Conservation (phyloP, 202 grass and related monocot genomes). For the Tripidium arundinaceum region DNA sequence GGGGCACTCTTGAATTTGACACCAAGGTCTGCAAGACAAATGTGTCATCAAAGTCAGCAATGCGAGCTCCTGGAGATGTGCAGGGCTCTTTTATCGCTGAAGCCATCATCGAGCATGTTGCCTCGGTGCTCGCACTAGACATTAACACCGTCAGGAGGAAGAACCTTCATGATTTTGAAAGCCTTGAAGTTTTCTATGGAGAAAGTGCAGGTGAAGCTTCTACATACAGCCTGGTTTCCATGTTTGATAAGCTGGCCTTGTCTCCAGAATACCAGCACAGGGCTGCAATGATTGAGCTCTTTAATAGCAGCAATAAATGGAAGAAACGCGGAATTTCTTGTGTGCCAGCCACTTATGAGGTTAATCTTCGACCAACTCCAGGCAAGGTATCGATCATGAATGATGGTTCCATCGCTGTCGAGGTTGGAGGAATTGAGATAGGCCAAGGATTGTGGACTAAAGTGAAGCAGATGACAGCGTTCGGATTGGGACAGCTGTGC, state of each 20-base stretch:
- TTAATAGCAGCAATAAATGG: slow-evolving; percentile 65
- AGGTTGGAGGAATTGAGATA: slow-evolving; percentile 80
- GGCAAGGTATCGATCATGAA: slow-evolving; percentile 82
- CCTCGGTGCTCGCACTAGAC: slow-evolving; percentile 47
- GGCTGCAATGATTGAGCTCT: slow-evolving; percentile 28
- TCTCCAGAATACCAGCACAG: slow-evolving; percentile 48
- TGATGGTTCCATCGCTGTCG: slow-evolving; percentile 76
- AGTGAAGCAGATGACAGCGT: slow-evolving; percentile 79
- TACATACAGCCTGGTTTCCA: slow-evolving; percentile 61
- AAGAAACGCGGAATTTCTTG: slow-evolving; percentile 87
- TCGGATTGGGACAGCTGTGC: slow-evolving; percentile 52
- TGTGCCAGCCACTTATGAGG: slow-evolving; percentile 57
- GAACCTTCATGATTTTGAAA: slow-evolving; percentile 70
- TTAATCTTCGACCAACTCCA: slow-evolving; percentile 27
- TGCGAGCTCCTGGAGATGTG: slow-evolving; percentile 70
- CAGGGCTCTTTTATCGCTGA: slow-evolving; percentile 89
- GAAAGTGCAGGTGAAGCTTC: slow-evolving; percentile 31
- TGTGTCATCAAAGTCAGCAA: slow-evolving; percentile 54
- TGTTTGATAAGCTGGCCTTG: slow-evolving; percentile 57
- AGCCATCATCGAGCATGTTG: slow-evolving; percentile 82
- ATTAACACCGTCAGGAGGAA: slow-evolving; percentile 53
- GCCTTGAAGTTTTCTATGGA: slow-evolving; percentile 49
- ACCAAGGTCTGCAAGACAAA: slow-evolving; percentile 80
- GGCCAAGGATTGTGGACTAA: slow-evolving; percentile 92
- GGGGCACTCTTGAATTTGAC: slow-evolving; percentile 57